Conservation (phyloP, 495 filamentous ascomycete genomes). For the Penicillium coprophilum region DNA sequence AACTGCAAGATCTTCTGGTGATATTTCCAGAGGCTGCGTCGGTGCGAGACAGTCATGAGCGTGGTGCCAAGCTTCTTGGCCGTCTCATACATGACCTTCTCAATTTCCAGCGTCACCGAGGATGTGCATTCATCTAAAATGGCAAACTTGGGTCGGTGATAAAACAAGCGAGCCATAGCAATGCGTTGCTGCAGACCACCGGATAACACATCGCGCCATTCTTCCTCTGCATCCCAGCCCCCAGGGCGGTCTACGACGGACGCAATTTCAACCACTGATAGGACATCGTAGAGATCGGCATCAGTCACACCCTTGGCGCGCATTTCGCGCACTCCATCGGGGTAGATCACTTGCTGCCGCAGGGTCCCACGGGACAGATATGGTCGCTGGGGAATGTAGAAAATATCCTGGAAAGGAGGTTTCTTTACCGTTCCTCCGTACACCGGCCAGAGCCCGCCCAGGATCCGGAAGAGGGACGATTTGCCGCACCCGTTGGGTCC, state of each 20-base stretch:
- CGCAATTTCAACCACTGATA: slow-evolving; percentile 77
- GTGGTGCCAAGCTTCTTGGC: slow-evolving; percentile 90
- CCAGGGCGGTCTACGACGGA: slow-evolving; percentile 76
- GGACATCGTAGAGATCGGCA: slow-evolving; percentile 70
- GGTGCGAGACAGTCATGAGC: slow-evolving; percentile 92
- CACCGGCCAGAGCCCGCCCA: slow-evolving; percentile 97
- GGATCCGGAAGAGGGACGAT: slow-evolving; percentile 90
- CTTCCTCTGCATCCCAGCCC: slow-evolving; percentile 92
- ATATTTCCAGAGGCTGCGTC: slow-evolving; percentile 93
- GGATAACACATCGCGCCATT: slow-evolving; percentile 91
- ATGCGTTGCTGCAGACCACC: slow-evolving; percentile 95
- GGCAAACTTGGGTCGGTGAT: slow-evolving; percentile 84
- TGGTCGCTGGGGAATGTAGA: slow-evolving; percentile 96
- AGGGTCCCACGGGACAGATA: slow-evolving; percentile 87
- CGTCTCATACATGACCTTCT: slow-evolving; percentile 94
- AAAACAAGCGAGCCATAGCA: slow-evolving; percentile 95
- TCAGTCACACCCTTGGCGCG: slow-evolving; percentile 81
- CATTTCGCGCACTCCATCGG: slow-evolving; percentile 85
- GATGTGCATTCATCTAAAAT: slow-evolving; percentile 97
- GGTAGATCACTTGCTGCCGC: slow-evolving; percentile 95
- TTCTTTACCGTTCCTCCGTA: slow-evolving; percentile 92
- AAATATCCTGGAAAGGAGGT: slow-evolving; percentile 85
- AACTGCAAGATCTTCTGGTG: slow-evolving; percentile 93
- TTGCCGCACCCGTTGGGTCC: slow-evolving; percentile 98
- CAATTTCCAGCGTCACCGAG: slow-evolving; percentile 87